phyloP scores from a whole-genome alignment of 768 basidiomycete genomes.

The Myochromella boudieri region DNA sequence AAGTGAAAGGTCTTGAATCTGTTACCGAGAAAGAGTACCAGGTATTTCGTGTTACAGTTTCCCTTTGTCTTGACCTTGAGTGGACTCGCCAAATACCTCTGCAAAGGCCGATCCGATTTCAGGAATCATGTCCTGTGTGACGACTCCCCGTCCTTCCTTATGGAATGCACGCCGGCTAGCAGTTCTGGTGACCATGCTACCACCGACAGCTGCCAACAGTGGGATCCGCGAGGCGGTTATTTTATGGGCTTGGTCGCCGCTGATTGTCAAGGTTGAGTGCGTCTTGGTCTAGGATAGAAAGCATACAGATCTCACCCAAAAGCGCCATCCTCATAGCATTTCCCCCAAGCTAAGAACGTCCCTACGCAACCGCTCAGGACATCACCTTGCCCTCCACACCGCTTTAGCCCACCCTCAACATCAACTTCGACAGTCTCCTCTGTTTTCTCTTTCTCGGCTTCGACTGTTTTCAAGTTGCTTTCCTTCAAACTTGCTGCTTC shows the following conservation, averaged over 20 bases:
- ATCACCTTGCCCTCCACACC: constrained; percentile 97
- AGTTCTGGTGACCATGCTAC: constrained; percentile 85
- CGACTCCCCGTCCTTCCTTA: constrained; percentile 74
- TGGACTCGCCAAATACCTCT: constrained; percentile 64
- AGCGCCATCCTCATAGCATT: constrained; percentile 84
- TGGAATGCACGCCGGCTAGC: constrained; percentile 76
- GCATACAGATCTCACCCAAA: constrained; percentile 57
- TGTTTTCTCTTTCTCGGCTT: constrained; percentile 50
- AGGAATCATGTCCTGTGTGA: constrained; percentile 77
- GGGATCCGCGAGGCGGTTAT: constrained; percentile 70
- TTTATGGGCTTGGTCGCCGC: constrained; percentile 1
- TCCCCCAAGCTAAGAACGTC: constrained; percentile 92
- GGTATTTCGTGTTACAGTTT: constrained; percentile 28
- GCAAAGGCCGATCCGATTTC: constrained; percentile 68
- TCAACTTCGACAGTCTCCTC: constrained; percentile 67
- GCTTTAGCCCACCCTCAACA: constrained; percentile 77
- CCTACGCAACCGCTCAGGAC: constrained; percentile 87
- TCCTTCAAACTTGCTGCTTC: constrained; percentile 44
- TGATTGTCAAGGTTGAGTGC: neutral
- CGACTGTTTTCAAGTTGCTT: constrained; percentile 41
- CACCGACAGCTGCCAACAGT: constrained; percentile 81
- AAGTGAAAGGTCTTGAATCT: no score
- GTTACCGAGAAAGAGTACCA: no score
- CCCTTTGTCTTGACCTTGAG: constrained; percentile 37
- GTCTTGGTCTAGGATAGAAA: neutral